Conservation (phyloP, 805 yeast genomes). For the Lachancea cidri region DNA sequence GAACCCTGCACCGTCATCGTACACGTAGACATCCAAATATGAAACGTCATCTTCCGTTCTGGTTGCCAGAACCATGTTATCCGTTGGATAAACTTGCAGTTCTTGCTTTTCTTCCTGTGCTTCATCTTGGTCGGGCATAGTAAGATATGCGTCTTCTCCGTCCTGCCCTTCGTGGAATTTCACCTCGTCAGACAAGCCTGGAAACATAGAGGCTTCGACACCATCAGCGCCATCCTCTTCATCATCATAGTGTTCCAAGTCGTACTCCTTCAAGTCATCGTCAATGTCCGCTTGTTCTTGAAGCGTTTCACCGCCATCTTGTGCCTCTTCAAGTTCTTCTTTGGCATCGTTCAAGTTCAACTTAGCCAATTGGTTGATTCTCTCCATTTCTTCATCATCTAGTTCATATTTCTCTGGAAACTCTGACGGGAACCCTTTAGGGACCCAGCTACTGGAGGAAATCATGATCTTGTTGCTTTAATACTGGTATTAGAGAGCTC, state of each 20-base stretch:
- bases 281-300: conserved; percentile 58
- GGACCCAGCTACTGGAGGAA: conserved; percentile 93
- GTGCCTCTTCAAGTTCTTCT: conserved; percentile 52
- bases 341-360: conserved; percentile 74
- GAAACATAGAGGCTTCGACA: conserved; percentile 58
- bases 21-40: conserved; percentile 85
- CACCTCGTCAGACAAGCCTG: conserved; percentile 62
- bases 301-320: conserved; percentile 28
- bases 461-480: conserved; percentile 48
- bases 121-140: conserved; percentile 49
- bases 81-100: conserved; percentile 81
- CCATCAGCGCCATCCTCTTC: conserved; percentile 55
- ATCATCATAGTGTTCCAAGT: conserved; percentile 78
- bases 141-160: conserved; percentile 39
- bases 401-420: conserved; percentile 85
- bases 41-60: conserved; percentile 96
- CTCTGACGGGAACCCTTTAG: conserved; percentile 91
- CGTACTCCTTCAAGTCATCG: conserved; percentile 84
- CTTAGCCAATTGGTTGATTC: conserved; percentile 81
- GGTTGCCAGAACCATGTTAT: conserved; percentile 82
- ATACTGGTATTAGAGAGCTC: conserved; percentile 9
- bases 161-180: conserved; percentile 49
- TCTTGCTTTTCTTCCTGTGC: conserved; percentile 74
- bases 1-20: conserved; percentile 89
- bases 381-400: conserved; percentile 87